These are phyloP conservation scores for Acanthamoeba pearcei DNA, from an alignment of 208 protist species.

Conservation along the genomic window DNA sequence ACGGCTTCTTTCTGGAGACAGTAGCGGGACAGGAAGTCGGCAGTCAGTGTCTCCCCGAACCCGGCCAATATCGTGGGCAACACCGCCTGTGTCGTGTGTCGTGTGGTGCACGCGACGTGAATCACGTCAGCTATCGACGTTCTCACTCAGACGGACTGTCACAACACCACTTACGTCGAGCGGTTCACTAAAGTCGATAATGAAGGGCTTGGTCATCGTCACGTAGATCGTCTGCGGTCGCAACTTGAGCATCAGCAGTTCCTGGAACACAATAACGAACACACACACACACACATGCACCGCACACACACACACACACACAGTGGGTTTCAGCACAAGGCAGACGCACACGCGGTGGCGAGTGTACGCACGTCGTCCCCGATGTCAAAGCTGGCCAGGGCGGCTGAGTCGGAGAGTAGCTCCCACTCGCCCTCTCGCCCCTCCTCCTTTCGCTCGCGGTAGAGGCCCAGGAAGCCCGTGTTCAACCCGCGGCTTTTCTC, in stretches of 20 bases:
- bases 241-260: background rate
- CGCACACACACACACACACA: background rate
- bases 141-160: too few species aligned
- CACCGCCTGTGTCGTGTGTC: background rate
- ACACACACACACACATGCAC: too few species aligned
- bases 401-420: background rate
- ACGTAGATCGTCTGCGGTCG: constrained; percentile 26
- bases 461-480: constrained; percentile 23
- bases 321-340: background rate
- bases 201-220: constrained; percentile 33
- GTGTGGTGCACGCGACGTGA: too few species aligned
- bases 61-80: constrained; percentile 13
- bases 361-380: background rate
- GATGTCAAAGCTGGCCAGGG: background rate
- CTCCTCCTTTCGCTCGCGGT: background rate
- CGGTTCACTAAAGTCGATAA: constrained; percentile 13
- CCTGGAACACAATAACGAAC: background rate
- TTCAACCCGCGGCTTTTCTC: background rate
- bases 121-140: too few species aligned
- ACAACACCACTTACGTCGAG: background rate
- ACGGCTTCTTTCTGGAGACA: background rate
- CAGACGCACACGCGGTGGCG: background rate
- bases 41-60: background rate
- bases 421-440: background rate
- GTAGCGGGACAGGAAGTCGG: background rate